Evolutionary conservation across 2,329 filamentous ascomycete genomes (phyloP), one percentile per base, ranked within the genome.

Genomic region (Juglanconis juglandina): DNA sequence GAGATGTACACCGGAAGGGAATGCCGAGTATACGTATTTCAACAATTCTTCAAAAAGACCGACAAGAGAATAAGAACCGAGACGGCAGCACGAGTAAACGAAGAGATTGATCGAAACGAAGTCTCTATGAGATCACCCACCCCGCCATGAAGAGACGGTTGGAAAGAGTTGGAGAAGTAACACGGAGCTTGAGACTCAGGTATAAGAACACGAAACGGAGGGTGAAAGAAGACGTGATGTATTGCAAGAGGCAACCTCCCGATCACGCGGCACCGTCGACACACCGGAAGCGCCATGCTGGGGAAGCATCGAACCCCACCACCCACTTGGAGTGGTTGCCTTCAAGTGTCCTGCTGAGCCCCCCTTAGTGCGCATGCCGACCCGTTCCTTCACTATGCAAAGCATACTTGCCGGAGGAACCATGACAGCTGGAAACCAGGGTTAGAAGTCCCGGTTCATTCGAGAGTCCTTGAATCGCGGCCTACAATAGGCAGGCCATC

Each of bases 311-410:
- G 14, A 50, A n/a, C 47, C 35, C 39, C 30, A 30, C 24, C 52
- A 53, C 39, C 8, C n/a, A 8, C 30, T 44, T 30, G 30, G 52
- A 13, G 33, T 39, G 53, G 44, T 34, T 56, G 53, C 53, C 44
- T 56, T 32, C 39, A 11, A 42, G 39, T 42, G 39, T 9, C 37
- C 53, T 56, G 53, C 53, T 56, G 53, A 56, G 53, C 53, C 34
- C 8, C 44, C 44, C 33, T 42, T 42, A 9, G 42, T 47, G 42
- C 41, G 33, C 33, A 5, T 47, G 42, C 24, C 9, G 53, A 47
- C 4, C 41, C 30, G 32, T 47, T 56, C 42, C 53, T 30, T 37
- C 33, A 56, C 39, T 42, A 42, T 42, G 39, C 39, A 42, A 42
- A 46, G 53, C 53, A 56, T 49, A 32, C 34, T 39, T 33, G 44